These are phyloP conservation scores for Talaromyces sp. DNA, from an alignment of 2,329 filamentous ascomycete species.

Conservation along the genomic window DNA sequence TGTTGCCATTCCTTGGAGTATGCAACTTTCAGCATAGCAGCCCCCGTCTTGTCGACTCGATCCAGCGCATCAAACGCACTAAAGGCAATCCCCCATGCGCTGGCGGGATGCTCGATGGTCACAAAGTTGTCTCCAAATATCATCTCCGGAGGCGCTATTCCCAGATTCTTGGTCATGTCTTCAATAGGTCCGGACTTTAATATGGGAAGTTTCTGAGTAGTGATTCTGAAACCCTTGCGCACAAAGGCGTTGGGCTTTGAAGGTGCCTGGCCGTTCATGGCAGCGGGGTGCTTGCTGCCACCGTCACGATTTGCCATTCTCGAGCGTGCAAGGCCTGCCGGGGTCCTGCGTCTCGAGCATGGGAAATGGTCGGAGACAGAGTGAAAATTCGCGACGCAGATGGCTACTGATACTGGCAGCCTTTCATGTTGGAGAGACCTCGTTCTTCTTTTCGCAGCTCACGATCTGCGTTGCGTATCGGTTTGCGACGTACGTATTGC, in stretches of 20 bases:
- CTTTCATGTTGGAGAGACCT: not conserved
- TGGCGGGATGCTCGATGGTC: constrained; percentile 64
- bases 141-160: constrained; percentile 94
- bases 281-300: not conserved
- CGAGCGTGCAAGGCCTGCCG: not conserved
- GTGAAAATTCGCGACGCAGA: not conserved
- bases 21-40: constrained; percentile 85
- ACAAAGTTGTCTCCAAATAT: constrained; percentile 96
- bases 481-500: not conserved
- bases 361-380: not conserved
- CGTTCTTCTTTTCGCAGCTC: not conserved
- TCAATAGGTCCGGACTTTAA: constrained; percentile 89
- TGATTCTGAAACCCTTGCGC: constrained; percentile 67
- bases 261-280: constrained; percentile 1
- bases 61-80: constrained; percentile 84
- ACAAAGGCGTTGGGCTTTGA: constrained; percentile 51
- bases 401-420: not conserved
- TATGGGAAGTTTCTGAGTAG: constrained; percentile 86
- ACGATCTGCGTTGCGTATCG: not conserved
- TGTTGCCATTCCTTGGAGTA: constrained; percentile 86
- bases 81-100: constrained; percentile 76
- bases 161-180: constrained; percentile 69
- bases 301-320: not conserved
- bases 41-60: constrained; percentile 87
- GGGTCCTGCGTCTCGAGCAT: not conserved